phyloP scores from a whole-genome alignment of 768 basidiomycete genomes.

The Chalciporus chontae region DNA sequence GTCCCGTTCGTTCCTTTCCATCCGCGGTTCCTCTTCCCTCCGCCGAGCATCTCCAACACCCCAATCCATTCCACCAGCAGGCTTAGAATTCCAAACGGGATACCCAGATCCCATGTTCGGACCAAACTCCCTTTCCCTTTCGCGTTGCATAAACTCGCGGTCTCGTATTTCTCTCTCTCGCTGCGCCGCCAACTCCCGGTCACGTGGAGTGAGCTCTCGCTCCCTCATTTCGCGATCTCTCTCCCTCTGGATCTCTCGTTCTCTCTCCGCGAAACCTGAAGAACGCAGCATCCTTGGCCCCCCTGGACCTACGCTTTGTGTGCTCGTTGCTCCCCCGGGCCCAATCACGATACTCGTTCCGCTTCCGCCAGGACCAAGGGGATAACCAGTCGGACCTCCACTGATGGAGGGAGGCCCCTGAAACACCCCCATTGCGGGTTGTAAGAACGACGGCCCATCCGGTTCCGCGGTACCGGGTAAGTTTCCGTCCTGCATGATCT shows the following conservation, averaged over 20 bases:
- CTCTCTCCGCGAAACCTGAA: constrained; percentile 32
- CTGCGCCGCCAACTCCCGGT: constrained; percentile 18
- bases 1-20: constrained; percentile 23
- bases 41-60: constrained; percentile 32
- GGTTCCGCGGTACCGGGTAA: constrained; percentile 8
- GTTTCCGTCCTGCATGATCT: constrained; percentile 4
- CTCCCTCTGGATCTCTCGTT: constrained; percentile 20
- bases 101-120: constrained; percentile 15
- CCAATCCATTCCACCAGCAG: constrained; percentile 28
- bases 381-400: constrained; percentile 16
- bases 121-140: constrained; percentile 26
- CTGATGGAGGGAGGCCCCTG: constrained; percentile 22
- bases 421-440: constrained; percentile 28
- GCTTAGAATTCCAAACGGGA: constrained; percentile 34
- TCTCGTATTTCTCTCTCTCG: constrained; percentile 28
- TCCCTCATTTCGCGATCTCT: constrained; percentile 26
- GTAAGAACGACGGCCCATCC: constrained; percentile 19
- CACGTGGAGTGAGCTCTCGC: constrained; percentile 18
- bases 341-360: constrained; percentile 25
- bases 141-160: constrained; percentile 4
- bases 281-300: constrained; percentile 23
- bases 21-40: constrained; percentile 34
- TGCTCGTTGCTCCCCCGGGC: constrained; percentile 22
- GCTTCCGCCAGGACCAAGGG: constrained; percentile 16
- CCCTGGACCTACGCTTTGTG: constrained; percentile 14